phyloP scores from a whole-genome alignment of 2,329 filamentous ascomycete species.

The Hymenoscyphus fructigenus region DNA sequence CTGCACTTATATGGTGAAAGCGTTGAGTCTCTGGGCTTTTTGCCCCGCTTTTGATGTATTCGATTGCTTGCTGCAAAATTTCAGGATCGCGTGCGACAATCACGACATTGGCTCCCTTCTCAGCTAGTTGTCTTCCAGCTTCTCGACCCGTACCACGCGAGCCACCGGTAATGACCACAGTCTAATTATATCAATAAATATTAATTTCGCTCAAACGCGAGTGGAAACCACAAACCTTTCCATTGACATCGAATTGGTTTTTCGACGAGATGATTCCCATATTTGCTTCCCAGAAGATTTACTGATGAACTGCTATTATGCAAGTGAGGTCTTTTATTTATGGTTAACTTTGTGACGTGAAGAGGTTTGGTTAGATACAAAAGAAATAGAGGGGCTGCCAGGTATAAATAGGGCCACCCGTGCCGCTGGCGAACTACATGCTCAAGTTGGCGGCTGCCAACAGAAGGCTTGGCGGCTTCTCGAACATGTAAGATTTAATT shows the following conservation, averaged over 20 bases:
- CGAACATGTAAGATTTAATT: too few species aligned
- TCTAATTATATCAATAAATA: constrained; percentile 50
- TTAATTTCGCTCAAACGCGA: neutral
- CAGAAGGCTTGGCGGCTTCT: too few species aligned
- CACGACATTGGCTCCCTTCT: constrained; percentile 82
- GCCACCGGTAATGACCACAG: constrained; percentile 82
- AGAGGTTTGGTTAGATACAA: too few species aligned
- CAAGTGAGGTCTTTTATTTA: too few species aligned
- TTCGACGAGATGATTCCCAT: constrained; percentile 37
- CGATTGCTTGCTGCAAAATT: constrained; percentile 72
- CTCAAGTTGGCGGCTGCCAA: too few species aligned
- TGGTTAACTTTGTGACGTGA: too few species aligned
- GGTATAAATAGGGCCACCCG: too few species aligned
- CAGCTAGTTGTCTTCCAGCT: constrained; percentile 70
- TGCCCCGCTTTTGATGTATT: constrained; percentile 64
- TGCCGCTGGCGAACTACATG: too few species aligned
- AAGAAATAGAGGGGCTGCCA: too few species aligned
- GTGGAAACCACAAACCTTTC: constrained; percentile 58
- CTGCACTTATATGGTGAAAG: constrained; percentile 79
- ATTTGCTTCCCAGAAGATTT: neutral
- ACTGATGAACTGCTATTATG: too few species aligned
- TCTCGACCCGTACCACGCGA: constrained; percentile 90
- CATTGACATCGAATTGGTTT: constrained; percentile 81
- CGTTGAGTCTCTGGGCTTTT: constrained; percentile 64
- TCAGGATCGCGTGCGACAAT: constrained; percentile 75